Conservation (phyloP, 306 rosid genomes). For the Spatholobus suberectus region DNA sequence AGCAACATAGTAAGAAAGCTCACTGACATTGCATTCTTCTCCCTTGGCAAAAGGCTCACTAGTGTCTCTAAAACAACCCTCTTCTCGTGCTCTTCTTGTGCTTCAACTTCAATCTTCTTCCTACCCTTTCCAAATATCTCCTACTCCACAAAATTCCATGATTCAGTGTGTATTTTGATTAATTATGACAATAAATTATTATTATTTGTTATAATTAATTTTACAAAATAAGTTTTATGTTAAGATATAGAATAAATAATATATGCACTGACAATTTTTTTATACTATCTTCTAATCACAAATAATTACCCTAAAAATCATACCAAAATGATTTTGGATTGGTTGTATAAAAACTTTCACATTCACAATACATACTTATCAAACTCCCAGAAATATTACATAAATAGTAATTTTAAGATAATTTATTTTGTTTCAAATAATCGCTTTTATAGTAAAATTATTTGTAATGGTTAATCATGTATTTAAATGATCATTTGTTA, state of each 20-base stretch:
- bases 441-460: neutral
- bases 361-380: no score
- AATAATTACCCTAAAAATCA: no score
- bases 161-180: slow-evolving; percentile 7
- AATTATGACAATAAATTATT: neutral
- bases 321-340: no score
- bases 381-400: no score
- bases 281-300: no score
- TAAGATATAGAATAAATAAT: neutral
- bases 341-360: no score
- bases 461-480: neutral
- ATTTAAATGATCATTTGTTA: neutral
- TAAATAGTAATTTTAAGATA: neutral
- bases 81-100: slow-evolving; percentile 78
- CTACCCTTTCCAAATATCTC: slow-evolving; percentile 83
- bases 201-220: neutral
- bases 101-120: slow-evolving; percentile 72
- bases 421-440: no score
- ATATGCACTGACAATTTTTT: no score
- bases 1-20: slow-evolving; percentile 89
- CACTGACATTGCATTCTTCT: slow-evolving; percentile 76
- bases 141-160: slow-evolving; percentile 46
- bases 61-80: slow-evolving; percentile 83
- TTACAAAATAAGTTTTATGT: neutral
- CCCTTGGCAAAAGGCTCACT: slow-evolving; percentile 89